Percentiles rank a stretch among this genome's conserved stretches.
Evolutionary conservation across 2,329 filamentous ascomycete genomes (phyloP).

Genomic region (Fusarium ambrosium): DNA sequence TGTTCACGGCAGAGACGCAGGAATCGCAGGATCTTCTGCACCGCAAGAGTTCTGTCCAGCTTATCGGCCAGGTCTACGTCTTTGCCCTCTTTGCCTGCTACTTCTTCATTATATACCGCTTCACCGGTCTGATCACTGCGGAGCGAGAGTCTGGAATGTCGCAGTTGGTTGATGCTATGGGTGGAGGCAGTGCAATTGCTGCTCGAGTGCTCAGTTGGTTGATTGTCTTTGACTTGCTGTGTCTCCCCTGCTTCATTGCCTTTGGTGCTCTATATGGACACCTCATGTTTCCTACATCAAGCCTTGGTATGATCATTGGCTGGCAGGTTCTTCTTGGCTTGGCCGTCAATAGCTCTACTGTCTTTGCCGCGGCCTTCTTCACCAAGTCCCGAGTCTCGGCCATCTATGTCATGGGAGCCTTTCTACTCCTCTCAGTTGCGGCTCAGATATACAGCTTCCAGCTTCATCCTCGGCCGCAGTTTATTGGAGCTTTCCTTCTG

Average conservation of each 20-base stretch:
- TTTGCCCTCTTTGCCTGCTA: conserved; percentile 44
- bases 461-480: conserved; percentile 10
- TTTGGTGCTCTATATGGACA: conserved; percentile 53
- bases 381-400: conserved; percentile 48
- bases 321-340: conserved; percentile 63
- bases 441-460: conserved; percentile 37
- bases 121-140: conserved; percentile 38
- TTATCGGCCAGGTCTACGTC: conserved; percentile 36
- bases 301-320: conserved; percentile 51
- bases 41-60: background rate
- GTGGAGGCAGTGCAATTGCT: conserved; percentile 54
- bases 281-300: conserved; percentile 48
- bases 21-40: conserved; percentile 10
- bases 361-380: conserved; percentile 65
- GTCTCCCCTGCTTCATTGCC: conserved; percentile 57
- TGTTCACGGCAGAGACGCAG: conserved; percentile 31
- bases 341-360: conserved; percentile 73
- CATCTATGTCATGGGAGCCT: conserved; percentile 48
- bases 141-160: conserved; percentile 52
- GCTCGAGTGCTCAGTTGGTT: conserved; percentile 46
- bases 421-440: conserved; percentile 46
- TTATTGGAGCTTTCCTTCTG: conserved; percentile 13
- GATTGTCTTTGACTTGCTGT: conserved; percentile 44
- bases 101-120: conserved; percentile 37
- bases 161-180: conserved; percentile 56